A percentile compares a stretch with the other conserved stretches of the same genome.
These are phyloP conservation scores for Anthostomella pinea DNA, from an alignment of 2,329 filamentous ascomycete species.

Conservation along the genomic window DNA sequence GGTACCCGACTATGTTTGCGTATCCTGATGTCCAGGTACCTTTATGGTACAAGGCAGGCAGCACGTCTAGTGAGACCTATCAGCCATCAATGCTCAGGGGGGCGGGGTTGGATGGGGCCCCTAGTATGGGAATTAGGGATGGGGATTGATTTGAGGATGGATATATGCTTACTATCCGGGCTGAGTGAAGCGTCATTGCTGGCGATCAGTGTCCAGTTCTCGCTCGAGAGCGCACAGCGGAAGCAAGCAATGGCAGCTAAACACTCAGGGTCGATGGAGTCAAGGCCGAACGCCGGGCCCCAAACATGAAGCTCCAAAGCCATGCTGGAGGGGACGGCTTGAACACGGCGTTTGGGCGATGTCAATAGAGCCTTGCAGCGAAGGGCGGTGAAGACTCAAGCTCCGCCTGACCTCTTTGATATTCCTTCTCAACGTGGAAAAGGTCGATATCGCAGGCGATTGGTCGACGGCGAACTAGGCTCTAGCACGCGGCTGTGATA, in stretches of 20 bases:
- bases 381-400: too few species aligned
- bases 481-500: neutral
- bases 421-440: too few species aligned
- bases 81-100: constrained; percentile 12
- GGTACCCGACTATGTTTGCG: constrained; percentile 56
- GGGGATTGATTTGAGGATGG: constrained; percentile 10
- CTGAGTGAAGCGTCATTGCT: constrained; percentile 70
- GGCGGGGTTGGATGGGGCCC: neutral
- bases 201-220: constrained; percentile 67
- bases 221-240: constrained; percentile 55
- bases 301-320: constrained; percentile 79
- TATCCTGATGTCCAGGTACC: constrained; percentile 59
- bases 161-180: constrained; percentile 59
- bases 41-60: constrained; percentile 53
- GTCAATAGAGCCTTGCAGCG: too few species aligned
- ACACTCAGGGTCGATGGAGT: constrained; percentile 90
- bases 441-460: too few species aligned
- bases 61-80: constrained; percentile 41
- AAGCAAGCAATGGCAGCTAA: constrained; percentile 80
- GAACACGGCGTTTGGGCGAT: neutral
- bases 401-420: neutral
- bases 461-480: too few species aligned
- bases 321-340: constrained; percentile 22
- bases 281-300: constrained; percentile 83
- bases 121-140: too few species aligned